Evolutionary conservation across 2,329 filamentous ascomycete species (phyloP), one percentile per base, ranked within the genome.

Genomic region (Apiospora sp.): DNA sequence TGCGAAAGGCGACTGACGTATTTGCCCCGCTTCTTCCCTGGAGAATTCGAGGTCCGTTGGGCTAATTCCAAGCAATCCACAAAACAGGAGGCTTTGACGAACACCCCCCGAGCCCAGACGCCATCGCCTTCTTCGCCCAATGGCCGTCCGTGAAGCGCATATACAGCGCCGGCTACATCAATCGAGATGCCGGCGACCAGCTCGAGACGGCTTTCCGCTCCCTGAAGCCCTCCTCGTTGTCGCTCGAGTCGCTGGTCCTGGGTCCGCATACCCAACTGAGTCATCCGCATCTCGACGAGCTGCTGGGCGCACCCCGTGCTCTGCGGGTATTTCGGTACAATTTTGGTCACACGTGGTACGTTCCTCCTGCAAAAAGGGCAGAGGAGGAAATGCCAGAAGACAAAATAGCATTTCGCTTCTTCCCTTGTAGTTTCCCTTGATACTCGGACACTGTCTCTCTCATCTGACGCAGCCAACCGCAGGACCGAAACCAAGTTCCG

Each of bases 161-260:
- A 30, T 61, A 61, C 19, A 37, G 27, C 8, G 30, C 27, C 8
- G 30, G 54, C 30, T 61, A 61, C 27, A 22, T 34, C 14, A 16
- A 22, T 22, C 5, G 7, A 1, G 19, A 48, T 7, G 4, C 5
- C 16, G 30, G 8, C 7, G 19, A 37, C 16, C 1, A 1, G 2
- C 2, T n/a, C 13, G 3, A 0, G 1, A 3, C 2, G 6, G 30
- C 10, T 1, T 61, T 37, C 4, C 3, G 19, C 1, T 22, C 27
- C 2, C 8, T 37, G 30, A 2, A 4, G 10, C 27, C 54, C 3
- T 30, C 30, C 7, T 34, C 30, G 7, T 61, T 34, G 58, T 5
- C 58, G 19, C 19, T 41, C 19, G 58, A 64, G 34, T 41, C 58
- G 34, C 22, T 64, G 10, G 22, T n/a, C 3, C 10, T 41, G 12